A percentile compares a stretch with the other conserved stretches of the same genome.
phyloP scores from a whole-genome alignment of 2,329 filamentous ascomycete species.

The Ophiostoma sp. region DNA sequence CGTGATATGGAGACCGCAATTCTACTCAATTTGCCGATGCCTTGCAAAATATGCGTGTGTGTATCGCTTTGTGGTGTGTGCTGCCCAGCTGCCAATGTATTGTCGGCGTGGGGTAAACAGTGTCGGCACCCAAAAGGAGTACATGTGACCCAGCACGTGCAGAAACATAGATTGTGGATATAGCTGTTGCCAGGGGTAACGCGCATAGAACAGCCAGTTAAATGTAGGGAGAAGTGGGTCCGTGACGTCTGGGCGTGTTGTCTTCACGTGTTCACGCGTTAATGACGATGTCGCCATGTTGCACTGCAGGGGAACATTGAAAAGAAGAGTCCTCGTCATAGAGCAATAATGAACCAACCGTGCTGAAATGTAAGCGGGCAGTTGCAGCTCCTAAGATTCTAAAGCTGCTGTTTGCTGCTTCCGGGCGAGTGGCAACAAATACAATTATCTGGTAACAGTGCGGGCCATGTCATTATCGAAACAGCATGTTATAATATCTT shows the following conservation, averaged over 20 bases:
- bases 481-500: too few relatives aligned
- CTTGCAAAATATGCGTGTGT: not conserved
- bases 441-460: too few relatives aligned
- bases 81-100: not conserved
- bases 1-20: not conserved
- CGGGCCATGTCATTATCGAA: too few relatives aligned
- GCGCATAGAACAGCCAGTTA: not conserved
- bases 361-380: too few relatives aligned
- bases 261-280: constrained; percentile 6
- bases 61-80: not conserved
- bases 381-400: too few relatives aligned
- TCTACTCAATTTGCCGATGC: not conserved
- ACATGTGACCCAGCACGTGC: constrained; percentile 2
- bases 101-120: constrained; percentile 15
- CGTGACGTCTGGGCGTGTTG: not conserved
- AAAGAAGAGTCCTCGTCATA: too few relatives aligned
- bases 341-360: too few relatives aligned
- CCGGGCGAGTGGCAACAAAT: too few relatives aligned
- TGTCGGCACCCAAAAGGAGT: constrained; percentile 5
- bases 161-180: not conserved
- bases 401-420: too few relatives aligned
- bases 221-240: not conserved
- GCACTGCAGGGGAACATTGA: not conserved
- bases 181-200: constrained; percentile 10
- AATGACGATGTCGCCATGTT: not conserved